Conservation (phyloP, 2,329 filamentous ascomycete genomes). For the Furcasterigmium furcatum region DNA sequence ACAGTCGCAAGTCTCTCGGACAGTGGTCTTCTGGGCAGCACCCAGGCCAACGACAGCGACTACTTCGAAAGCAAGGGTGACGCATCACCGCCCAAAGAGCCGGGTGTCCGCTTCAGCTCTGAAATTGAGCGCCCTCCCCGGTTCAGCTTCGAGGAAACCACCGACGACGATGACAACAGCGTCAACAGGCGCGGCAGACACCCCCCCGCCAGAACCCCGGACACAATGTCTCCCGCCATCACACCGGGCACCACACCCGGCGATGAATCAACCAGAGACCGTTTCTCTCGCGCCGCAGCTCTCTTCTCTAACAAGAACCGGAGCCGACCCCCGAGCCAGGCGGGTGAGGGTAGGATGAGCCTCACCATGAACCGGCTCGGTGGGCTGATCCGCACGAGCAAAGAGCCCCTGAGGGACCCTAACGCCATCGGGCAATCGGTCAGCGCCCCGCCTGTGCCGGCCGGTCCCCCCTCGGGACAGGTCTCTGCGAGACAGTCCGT, state of each 20-base stretch:
- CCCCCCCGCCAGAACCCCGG: conserved; percentile 33
- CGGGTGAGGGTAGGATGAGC: conserved; percentile 55
- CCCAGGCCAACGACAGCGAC: conserved; percentile 34
- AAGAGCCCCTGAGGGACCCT: conserved; percentile 38
- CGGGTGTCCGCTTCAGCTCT: conserved; percentile 52
- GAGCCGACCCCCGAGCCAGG: conserved; percentile 57
- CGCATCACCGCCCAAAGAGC: conserved; percentile 31
- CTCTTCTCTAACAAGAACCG: conserved; percentile 45
- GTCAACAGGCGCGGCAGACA: neutral
- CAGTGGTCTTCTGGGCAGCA: conserved; percentile 14
- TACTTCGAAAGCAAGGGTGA: conserved; percentile 41
- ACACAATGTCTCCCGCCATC: conserved; percentile 30
- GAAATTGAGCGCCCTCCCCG: conserved; percentile 48
- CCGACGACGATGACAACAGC: conserved; percentile 21
- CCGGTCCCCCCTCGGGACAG: neutral
- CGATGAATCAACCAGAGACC: conserved; percentile 52
- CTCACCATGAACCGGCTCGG: conserved; percentile 54
- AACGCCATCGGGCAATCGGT: conserved; percentile 9
- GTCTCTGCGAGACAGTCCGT: neutral
- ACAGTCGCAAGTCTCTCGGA: conserved; percentile 22
- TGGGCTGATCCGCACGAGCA: conserved; percentile 47
- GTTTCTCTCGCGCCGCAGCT: conserved; percentile 55
- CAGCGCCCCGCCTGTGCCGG: conserved; percentile 7
- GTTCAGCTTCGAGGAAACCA: conserved; percentile 37
- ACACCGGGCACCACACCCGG: conserved; percentile 40